phyloP scores from a whole-genome alignment of 2,329 filamentous ascomycete species.

The Fusarium sambucinum region DNA sequence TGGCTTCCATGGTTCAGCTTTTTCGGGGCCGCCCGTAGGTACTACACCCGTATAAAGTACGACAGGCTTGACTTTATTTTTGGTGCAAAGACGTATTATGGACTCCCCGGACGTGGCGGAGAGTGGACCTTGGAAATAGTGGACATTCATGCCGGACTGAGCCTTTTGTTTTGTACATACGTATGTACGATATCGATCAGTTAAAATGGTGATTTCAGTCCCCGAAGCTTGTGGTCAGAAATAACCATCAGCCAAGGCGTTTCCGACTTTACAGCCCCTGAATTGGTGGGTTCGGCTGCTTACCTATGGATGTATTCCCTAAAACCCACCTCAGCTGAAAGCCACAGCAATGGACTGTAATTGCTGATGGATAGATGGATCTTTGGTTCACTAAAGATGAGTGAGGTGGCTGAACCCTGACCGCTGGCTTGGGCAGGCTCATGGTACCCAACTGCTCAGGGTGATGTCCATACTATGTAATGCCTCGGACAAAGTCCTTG shows the following conservation, averaged over 20 bases:
- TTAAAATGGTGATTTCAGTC: constrained; percentile 2
- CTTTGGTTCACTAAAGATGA: not conserved
- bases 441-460: constrained; percentile 24
- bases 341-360: constrained; percentile 27
- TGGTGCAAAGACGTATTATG: constrained; percentile 16
- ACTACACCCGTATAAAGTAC: not conserved
- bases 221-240: constrained; percentile 9
- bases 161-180: not conserved
- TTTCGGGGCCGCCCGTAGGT: constrained; percentile 38
- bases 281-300: constrained; percentile 23
- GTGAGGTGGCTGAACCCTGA: constrained; percentile 16
- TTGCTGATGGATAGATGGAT: too few species aligned
- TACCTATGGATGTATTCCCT: constrained; percentile 8
- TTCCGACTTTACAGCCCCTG: constrained; percentile 22
- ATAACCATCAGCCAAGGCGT: constrained; percentile 29
- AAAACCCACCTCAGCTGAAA: constrained; percentile 39
- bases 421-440: constrained; percentile 13
- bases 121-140: constrained; percentile 30
- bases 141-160: constrained; percentile 19
- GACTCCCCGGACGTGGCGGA: constrained; percentile 33
- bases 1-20: constrained; percentile 25
- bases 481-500: constrained; percentile 18
- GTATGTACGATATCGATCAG: not conserved
- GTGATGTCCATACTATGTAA: not conserved
- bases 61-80: constrained; percentile 25